Evolutionary conservation across 306 rosid species (phyloP).

Genomic region (Prunus persica): Prunus_persica_NCBIv2 NC_034009.1:32119501-32120000

Average conservation of each 20-base stretch:
- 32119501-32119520: background rate
- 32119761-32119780: slow-evolving; percentile 74
- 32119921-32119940: slow-evolving; percentile 80
- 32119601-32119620: background rate
- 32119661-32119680: no score
- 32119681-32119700: slow-evolving; percentile 99
- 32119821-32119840: slow-evolving; percentile 84
- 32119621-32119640: background rate
- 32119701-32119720: slow-evolving; percentile 98
- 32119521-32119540: no score
- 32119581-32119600: background rate
- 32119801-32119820: slow-evolving; percentile 65
- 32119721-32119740: slow-evolving; percentile 94
- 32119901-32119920: slow-evolving; percentile 92
- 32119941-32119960: slow-evolving; percentile 67
- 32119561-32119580: background rate
- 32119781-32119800: slow-evolving; percentile 94
- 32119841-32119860: slow-evolving; percentile 60
- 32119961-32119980: slow-evolving; percentile 17
- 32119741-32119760: slow-evolving; percentile 78
- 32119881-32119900: slow-evolving; percentile 99
- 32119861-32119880: slow-evolving; percentile 96
- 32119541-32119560: no score
- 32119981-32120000: no score
- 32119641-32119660: slow-evolving; percentile 2